Percentiles rank a stretch among this genome's conserved stretches.
phyloP scores from a whole-genome alignment of 441 rosid species.

The Adansonia madagascariensis region DNA sequence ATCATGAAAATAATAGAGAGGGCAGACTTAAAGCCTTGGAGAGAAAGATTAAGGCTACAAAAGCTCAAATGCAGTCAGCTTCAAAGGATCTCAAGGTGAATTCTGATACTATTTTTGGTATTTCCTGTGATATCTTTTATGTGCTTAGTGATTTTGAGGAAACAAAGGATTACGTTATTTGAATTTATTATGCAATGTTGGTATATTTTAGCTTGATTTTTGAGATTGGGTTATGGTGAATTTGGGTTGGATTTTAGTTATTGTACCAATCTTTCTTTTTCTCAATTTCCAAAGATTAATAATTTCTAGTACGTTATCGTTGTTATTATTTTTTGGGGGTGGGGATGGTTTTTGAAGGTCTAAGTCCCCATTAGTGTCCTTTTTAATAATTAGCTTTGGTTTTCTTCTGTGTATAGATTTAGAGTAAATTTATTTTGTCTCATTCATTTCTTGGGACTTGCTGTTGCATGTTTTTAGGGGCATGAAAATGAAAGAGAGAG shows the following conservation, averaged over 20 bases:
- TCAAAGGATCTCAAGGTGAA: constrained; percentile 89
- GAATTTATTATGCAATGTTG: not conserved
- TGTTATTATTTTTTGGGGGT: not conserved
- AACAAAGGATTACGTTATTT: not conserved
- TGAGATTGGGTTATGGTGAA: not conserved
- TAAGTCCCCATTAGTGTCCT: not conserved
- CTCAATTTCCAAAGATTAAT: not conserved
- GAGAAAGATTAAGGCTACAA: constrained; percentile 70
- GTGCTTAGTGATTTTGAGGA: not conserved
- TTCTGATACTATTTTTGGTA: constrained; percentile 26
- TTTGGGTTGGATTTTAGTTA: not conserved
- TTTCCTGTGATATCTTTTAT: not conserved
- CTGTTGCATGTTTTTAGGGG: constrained; percentile 48
- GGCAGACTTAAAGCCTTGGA: constrained; percentile 81
- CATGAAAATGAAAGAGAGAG: constrained; percentile 84
- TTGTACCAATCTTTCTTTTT: constrained; percentile 1
- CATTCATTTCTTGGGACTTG: constrained; percentile 24
- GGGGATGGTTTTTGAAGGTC: not conserved
- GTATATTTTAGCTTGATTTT: not conserved
- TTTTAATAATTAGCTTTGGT: not conserved
- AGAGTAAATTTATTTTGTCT: not conserved
- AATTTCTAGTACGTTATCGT: not conserved
- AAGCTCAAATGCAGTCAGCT: constrained; percentile 76
- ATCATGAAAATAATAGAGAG: constrained; percentile 83
- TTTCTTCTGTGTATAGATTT: not conserved